Conservation (phyloP, 2,329 filamentous ascomycete species). For the Ceratocystis colombiana region DNA sequence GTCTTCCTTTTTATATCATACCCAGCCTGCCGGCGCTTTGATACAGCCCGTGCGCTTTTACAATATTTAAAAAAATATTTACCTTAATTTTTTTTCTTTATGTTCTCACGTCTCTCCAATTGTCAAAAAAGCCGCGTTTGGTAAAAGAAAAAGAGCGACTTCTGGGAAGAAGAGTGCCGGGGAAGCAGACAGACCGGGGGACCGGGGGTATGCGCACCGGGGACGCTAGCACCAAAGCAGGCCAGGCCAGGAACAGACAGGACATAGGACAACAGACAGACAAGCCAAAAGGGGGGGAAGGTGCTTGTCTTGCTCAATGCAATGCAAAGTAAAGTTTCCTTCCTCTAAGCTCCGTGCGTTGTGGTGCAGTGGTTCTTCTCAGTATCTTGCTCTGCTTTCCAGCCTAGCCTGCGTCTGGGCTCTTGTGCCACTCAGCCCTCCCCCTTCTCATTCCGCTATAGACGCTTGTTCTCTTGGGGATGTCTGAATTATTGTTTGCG, state of each 20-base stretch:
- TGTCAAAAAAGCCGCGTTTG: not conserved
- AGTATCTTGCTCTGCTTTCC: not conserved
- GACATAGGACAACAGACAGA: not conserved
- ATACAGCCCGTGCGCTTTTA: not conserved
- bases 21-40: slow-evolving; percentile 2
- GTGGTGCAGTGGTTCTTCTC: not conserved
- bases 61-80: too few relatives aligned
- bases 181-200: not conserved
- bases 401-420: not conserved
- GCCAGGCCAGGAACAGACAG: not conserved
- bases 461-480: too few relatives aligned
- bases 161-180: not conserved
- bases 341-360: not conserved
- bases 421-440: too few relatives aligned
- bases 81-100: not conserved
- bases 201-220: not conserved
- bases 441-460: too few relatives aligned
- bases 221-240: too few relatives aligned
- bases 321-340: slow-evolving; percentile 1
- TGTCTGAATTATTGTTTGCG: not conserved
- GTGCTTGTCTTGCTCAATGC: not conserved
- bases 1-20: not conserved
- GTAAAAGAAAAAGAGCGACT: not conserved
- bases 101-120: too few relatives aligned
- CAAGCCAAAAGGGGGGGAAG: too few relatives aligned